phyloP scores from a whole-genome alignment of 2,329 filamentous ascomycete genomes.

The Cladosporium sp. region DNA sequence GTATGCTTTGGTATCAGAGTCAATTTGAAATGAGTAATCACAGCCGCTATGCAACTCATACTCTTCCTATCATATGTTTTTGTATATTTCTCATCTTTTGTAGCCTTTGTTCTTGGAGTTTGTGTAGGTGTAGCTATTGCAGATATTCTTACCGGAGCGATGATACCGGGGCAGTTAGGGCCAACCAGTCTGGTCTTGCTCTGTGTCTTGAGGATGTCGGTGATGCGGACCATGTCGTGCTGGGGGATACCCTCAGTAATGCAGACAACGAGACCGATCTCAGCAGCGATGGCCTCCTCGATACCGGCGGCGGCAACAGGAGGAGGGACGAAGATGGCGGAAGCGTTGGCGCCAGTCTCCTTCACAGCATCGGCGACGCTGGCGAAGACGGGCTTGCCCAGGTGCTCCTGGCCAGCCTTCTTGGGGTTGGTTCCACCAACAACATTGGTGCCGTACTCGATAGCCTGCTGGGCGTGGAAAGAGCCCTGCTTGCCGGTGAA shows the following conservation, averaged over 20 bases:
- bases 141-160: slow-evolving; percentile 62
- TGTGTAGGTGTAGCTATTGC: slow-evolving; percentile 1
- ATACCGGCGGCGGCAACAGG: slow-evolving; percentile 91
- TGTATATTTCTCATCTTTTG: slow-evolving; percentile 30
- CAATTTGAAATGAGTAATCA: slow-evolving; percentile 30
- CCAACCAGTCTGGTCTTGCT: slow-evolving; percentile 94
- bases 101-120: slow-evolving; percentile 7
- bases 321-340: slow-evolving; percentile 95
- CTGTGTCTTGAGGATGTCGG: slow-evolving; percentile 95
- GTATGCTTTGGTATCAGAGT: slow-evolving; percentile 3
- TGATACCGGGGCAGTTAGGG: slow-evolving; percentile 98
- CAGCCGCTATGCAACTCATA: slow-evolving; percentile 35
- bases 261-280: slow-evolving; percentile 92
- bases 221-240: slow-evolving; percentile 99
- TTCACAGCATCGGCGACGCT: slow-evolving; percentile 86
- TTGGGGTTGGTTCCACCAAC: slow-evolving; percentile 98
- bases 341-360: slow-evolving; percentile 85
- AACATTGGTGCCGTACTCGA: slow-evolving; percentile 98
- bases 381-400: slow-evolving; percentile 89
- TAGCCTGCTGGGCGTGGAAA: slow-evolving; percentile 96
- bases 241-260: slow-evolving; percentile 98
- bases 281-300: slow-evolving; percentile 90
- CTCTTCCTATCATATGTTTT: slow-evolving; percentile 41
- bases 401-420: slow-evolving; percentile 89
- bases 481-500: slow-evolving; percentile 77